Conservation (phyloP, 1,284 basidiomycete species). For the Rhizoctonia solani region DNA sequence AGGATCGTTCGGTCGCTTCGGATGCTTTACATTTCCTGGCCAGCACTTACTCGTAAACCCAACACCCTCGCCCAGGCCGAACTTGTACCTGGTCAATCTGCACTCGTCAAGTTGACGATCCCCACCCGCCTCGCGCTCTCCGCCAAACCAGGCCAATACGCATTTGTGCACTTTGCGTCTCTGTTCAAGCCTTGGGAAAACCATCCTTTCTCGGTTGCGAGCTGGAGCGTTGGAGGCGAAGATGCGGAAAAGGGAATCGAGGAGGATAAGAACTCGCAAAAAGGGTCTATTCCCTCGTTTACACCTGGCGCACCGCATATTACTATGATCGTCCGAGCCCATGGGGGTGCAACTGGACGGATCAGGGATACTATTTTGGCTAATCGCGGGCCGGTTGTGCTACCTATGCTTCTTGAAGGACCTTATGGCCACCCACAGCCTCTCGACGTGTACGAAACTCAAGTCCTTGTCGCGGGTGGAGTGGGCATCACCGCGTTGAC, state of each 20-base stretch:
- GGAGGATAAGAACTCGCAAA: conserved; percentile 1
- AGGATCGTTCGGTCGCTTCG: conserved; percentile 7
- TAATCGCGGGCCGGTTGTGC: not conserved
- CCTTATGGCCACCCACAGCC: conserved; percentile 28
- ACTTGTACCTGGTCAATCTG: not conserved
- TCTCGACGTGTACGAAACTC: conserved; percentile 18
- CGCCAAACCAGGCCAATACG: conserved; percentile 1
- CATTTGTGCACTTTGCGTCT: conserved; percentile 12
- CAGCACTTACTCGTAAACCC: not conserved
- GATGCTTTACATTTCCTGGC: conserved; percentile 3
- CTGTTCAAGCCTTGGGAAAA: conserved; percentile 32
- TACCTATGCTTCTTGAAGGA: conserved; percentile 23
- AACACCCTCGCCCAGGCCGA: conserved; percentile 1
- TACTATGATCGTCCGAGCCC: conserved; percentile 8
- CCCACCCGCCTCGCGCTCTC: conserved; percentile 6
- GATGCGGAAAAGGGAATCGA: not conserved
- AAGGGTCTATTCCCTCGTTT: not conserved
- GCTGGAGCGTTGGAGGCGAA: not conserved
- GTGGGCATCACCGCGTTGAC: conserved; percentile 15
- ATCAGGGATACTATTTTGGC: not conserved
- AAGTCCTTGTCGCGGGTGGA: conserved; percentile 14
- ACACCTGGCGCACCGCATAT: not conserved
- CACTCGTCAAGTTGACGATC: conserved; percentile 13
- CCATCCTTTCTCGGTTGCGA: conserved; percentile 25
- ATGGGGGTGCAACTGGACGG: not conserved